Evolutionary conservation across 108 stramenopile genomes (phyloP).

Genomic region (Seminavis robusta): DNA sequence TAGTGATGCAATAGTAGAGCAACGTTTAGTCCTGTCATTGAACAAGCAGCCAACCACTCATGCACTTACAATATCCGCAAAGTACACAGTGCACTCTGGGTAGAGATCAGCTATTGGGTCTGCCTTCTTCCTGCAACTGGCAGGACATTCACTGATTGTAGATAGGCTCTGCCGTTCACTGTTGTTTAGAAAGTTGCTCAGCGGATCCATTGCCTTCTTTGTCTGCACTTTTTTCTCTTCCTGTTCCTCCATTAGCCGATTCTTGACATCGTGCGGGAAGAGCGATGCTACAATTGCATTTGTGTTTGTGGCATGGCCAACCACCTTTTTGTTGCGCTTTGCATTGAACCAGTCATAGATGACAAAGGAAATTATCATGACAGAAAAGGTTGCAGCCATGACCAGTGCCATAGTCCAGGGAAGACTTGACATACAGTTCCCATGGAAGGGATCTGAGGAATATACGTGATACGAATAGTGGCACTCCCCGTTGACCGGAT

Average conservation of each 20-base stretch:
- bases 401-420: conserved; percentile 30
- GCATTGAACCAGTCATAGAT: conserved; percentile 21
- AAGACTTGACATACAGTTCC: conserved; percentile 30
- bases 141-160: too few relatives aligned
- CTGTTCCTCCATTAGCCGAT: conserved; percentile 13
- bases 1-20: not conserved
- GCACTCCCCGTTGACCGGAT: not conserved
- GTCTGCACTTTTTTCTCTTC: not conserved
- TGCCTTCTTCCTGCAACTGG: not conserved
- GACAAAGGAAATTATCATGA: conserved; percentile 9
- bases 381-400: conserved; percentile 4
- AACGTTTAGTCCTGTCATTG: not conserved
- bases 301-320: conserved; percentile 9
- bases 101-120: conserved; percentile 48
- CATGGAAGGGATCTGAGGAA: conserved; percentile 42
- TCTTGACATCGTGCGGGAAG: conserved; percentile 26
- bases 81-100: conserved; percentile 41
- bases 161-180: not conserved
- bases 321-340: conserved; percentile 12
- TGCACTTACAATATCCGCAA: conserved; percentile 55
- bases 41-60: not conserved
- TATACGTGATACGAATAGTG: conserved; percentile 29
- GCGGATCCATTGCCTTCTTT: not conserved
- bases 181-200: conserved; percentile 3
- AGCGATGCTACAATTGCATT: conserved; percentile 19